Conservation (phyloP, 768 basidiomycete species). For the Neoboletus magnificus region DNA sequence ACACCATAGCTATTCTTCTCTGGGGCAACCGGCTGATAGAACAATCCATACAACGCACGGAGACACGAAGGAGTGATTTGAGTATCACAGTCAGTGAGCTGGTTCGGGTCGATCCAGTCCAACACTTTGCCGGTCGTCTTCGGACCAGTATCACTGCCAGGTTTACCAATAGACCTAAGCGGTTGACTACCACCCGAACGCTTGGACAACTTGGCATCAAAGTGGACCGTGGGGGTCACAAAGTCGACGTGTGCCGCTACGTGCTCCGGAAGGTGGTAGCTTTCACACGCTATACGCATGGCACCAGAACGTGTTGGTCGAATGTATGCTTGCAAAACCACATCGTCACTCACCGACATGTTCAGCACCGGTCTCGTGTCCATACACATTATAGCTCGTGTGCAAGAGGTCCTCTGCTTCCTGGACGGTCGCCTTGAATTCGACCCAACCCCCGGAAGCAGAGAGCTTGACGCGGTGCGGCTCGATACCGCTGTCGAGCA, state of each 20-base stretch:
- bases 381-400: slow-evolving; percentile 42
- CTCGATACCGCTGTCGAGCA: slow-evolving; percentile 37
- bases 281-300: slow-evolving; percentile 33
- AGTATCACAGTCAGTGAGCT: slow-evolving; percentile 34
- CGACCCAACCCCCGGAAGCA: slow-evolving; percentile 38
- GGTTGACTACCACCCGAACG: slow-evolving; percentile 5
- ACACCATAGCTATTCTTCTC: slow-evolving; percentile 54
- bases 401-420: slow-evolving; percentile 45
- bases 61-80: slow-evolving; percentile 58
- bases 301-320: neutral
- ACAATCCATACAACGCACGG: slow-evolving; percentile 51
- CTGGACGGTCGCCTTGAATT: slow-evolving; percentile 36
- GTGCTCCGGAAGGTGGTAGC: slow-evolving; percentile 40
- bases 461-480: slow-evolving; percentile 33
- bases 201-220: slow-evolving; percentile 28
- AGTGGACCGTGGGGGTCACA: slow-evolving; percentile 45
- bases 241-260: slow-evolving; percentile 40
- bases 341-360: slow-evolving; percentile 33
- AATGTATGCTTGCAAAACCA: neutral
- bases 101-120: neutral
- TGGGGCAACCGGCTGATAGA: slow-evolving; percentile 43
- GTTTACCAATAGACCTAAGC: slow-evolving; percentile 8
- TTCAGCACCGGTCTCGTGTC: slow-evolving; percentile 35
- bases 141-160: slow-evolving; percentile 10
- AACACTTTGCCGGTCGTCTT: slow-evolving; percentile 24